Evolutionary conservation across 2,329 filamentous ascomycete genomes (phyloP).

Genomic region (Talaromyces sp.): DNA sequence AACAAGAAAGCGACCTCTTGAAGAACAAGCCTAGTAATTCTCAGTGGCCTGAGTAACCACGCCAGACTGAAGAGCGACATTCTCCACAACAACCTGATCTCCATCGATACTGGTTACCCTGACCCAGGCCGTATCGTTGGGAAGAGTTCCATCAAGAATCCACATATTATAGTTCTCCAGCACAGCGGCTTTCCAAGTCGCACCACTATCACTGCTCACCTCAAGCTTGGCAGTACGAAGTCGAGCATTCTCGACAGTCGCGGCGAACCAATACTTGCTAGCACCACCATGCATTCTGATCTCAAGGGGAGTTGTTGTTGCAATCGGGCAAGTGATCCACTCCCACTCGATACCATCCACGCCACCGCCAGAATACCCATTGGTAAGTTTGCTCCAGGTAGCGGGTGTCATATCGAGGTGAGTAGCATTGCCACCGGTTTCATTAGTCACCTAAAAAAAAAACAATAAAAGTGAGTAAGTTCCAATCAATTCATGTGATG

Average conservation of each 20-base stretch:
- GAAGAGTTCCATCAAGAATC: neutral
- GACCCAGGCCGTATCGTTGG: neutral
- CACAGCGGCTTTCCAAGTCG: neutral
- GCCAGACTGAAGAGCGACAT: neutral
- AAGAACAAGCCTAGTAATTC: neutral
- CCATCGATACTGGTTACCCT: neutral
- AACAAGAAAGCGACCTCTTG: neutral
- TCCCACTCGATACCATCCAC: slow-evolving; percentile 1
- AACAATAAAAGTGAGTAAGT: neutral
- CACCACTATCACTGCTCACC: neutral
- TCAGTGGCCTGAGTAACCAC: slow-evolving; percentile 1
- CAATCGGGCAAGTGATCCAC: slow-evolving; percentile 1
- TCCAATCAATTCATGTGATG: neutral
- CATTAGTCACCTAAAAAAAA: neutral
- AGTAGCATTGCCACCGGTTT: slow-evolving; percentile 2
- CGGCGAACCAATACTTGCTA: slow-evolving; percentile 2
- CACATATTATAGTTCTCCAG: slow-evolving; percentile 1
- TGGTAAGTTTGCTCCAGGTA: slow-evolving; percentile 6
- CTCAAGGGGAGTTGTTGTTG: neutral
- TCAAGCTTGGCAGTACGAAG: slow-evolving; percentile 3
- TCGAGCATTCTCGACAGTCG: slow-evolving; percentile 2
- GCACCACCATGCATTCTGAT: neutral
- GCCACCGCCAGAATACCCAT: neutral
- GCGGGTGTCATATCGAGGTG: slow-evolving; percentile 4
- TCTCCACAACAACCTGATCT: slow-evolving; percentile 2